Evolutionary conservation across 176 grass and related monocot genomes (phyloP).

Genomic region (Chrysopogon serrulatus): DNA sequence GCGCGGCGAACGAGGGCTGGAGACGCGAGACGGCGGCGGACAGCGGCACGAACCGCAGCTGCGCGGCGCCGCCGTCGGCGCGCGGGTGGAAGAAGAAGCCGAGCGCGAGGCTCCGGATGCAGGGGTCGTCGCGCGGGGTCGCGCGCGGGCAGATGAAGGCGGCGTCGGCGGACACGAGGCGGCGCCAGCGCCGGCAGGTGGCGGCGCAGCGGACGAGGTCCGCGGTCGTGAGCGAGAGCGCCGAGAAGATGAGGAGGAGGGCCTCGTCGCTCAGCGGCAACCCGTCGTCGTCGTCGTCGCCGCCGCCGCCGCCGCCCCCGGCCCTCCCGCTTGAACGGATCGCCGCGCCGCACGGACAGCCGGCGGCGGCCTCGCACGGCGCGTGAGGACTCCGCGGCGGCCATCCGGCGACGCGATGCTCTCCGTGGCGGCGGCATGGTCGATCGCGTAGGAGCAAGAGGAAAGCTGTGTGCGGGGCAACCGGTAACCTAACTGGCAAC

Average conservation of each 20-base stretch:
- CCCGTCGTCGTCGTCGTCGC: not conserved
- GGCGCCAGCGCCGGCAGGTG: constrained; percentile 6
- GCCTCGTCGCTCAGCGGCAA: not conserved
- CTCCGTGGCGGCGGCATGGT: constrained; percentile 2
- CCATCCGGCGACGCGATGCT: not conserved
- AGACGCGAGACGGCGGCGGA: not conserved
- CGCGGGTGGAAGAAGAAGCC: not conserved
- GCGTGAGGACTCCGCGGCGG: not conserved
- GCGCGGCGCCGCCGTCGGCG: not conserved
- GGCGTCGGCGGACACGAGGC: constrained; percentile 32
- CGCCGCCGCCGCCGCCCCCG: not conserved
- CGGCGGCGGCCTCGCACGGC: not conserved
- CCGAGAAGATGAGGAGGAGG: constrained; percentile 15
- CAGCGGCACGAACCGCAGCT: not conserved
- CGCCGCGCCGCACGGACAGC: not conserved
- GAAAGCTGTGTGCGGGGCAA: not conserved
- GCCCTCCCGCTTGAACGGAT: not conserved
- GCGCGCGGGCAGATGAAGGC: constrained; percentile 5
- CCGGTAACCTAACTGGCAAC: too few relatives aligned
- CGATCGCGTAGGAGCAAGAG: not conserved
- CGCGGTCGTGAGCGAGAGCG: not conserved
- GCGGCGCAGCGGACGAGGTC: constrained; percentile 26
- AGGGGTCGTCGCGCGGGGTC: constrained; percentile 6
- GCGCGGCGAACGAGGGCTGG: not conserved
- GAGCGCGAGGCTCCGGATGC: not conserved